Base-by-base conservation (phyloP, 2,329 filamentous ascomycete genomes). In the Ophiostoma pallidulum region DNA sequence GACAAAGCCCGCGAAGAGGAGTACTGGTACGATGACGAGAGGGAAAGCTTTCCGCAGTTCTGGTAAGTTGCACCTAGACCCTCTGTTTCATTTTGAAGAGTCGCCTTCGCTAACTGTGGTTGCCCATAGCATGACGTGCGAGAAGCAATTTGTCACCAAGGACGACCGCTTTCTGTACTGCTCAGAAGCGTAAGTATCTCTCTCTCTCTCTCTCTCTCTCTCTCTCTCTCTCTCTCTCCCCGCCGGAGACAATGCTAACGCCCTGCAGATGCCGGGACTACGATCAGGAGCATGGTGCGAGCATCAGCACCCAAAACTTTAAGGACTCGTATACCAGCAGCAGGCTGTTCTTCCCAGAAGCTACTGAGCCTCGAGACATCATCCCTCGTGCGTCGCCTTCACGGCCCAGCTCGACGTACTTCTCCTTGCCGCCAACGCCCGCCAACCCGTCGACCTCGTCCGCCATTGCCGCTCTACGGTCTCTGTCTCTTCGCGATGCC, bases 371-470 rank as follows among this genome's bases (percentile, higher is more conserved):
- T 44, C 70, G 71, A 56, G 78, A 82, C 60, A 82, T 82, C 55
- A 72, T 82, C 53, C 78, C 78, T 42, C 75, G 77, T 51, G 77
- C 78, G 31, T 79, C 77, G 10, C 78, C 78, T 12, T 82, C 78
- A 14, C 71, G 77, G 50, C 76, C 77, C 37, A 73, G 65, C 58
- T 73, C 76, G 44, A 72, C 70, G 59, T 66, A 77, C 61, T 66
- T 75, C 57, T 72, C 72, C 49, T 77, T 74, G 54, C 75, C 76
- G 54, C 70, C 71, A 35, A 71, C 66, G 22, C 75, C 68, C 43
- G 60, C 51, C 66, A 68, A 49, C 65, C 60, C 56, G 62, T 59
- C 55, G 49, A 60, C 62, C 50, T 69, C 72, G 37, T 74, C 71
- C 36, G 74, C 75, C 52, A 66, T 78, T 47, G 74, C 74, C 41